Percentiles rank a stretch among this genome's conserved stretches.
Conservation (phyloP, 106 monocot species). For the Dendrobium catenatum region DNA sequence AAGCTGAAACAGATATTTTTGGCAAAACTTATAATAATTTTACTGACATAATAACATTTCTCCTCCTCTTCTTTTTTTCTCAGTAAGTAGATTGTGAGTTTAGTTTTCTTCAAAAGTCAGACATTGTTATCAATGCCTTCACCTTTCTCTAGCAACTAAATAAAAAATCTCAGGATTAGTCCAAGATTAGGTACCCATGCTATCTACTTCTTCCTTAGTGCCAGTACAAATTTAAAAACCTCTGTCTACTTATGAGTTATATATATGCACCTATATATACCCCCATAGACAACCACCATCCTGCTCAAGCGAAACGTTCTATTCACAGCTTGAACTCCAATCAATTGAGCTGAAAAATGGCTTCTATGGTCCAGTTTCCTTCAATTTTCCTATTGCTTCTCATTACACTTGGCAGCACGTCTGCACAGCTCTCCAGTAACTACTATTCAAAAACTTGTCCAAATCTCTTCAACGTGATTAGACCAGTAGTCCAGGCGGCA, state of each 20-base stretch:
- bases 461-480: not conserved
- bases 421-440: conserved; percentile 21
- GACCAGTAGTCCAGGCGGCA: conserved; percentile 2
- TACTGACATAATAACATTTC: no score
- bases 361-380: not conserved
- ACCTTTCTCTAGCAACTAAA: no score
- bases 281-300: not conserved
- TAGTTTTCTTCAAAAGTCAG: no score
- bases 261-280: not conserved
- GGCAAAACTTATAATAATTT: no score
- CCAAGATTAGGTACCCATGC: not conserved
- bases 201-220: not conserved
- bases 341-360: not conserved
- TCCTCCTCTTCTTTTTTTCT: no score
- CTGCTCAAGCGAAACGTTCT: not conserved
- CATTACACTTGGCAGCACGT: conserved; percentile 1
- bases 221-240: no score
- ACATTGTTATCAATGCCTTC: no score
- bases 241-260: no score
- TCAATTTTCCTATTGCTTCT: not conserved
- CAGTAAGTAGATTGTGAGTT: no score
- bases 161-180: not conserved
- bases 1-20: no score
- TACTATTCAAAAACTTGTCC: conserved; percentile 21
- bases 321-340: not conserved